These are phyloP conservation scores for Lachnellula suecica DNA, from an alignment of 2,329 filamentous ascomycete genomes.

Conservation along the genomic window DNA sequence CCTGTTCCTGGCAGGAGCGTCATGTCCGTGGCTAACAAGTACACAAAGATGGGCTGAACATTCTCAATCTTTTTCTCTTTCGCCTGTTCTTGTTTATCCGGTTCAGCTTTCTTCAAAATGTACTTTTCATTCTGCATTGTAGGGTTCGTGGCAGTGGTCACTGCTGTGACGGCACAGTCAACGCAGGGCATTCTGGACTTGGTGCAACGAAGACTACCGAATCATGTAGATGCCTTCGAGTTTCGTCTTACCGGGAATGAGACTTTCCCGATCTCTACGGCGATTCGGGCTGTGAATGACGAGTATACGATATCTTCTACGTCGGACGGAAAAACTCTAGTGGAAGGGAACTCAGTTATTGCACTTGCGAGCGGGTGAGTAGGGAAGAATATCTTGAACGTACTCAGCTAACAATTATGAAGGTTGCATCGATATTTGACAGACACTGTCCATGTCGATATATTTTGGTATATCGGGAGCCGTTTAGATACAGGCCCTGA, in stretches of 20 bases:
- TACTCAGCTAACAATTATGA: not conserved
- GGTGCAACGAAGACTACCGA: slow-evolving; percentile 19
- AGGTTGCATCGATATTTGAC: slow-evolving; percentile 43
- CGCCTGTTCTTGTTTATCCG: not conserved
- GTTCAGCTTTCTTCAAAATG: not conserved
- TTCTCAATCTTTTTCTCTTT: too few relatives aligned
- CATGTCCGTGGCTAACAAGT: too few relatives aligned
- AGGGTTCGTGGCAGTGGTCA: not conserved
- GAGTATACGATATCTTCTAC: slow-evolving; percentile 21
- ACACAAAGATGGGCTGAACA: too few relatives aligned
- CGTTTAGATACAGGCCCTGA: slow-evolving; percentile 35
- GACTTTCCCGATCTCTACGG: not conserved
- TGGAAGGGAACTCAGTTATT: slow-evolving; percentile 35
- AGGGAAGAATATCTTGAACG: too few relatives aligned
- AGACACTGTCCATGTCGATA: slow-evolving; percentile 42
- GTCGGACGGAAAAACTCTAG: slow-evolving; percentile 28
- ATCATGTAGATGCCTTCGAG: slow-evolving; percentile 18
- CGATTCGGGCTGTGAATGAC: slow-evolving; percentile 11
- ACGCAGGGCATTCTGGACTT: slow-evolving; percentile 18
- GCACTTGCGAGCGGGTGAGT: slow-evolving; percentile 35
- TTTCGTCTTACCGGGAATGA: slow-evolving; percentile 15
- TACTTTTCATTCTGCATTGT: not conserved
- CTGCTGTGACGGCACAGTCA: slow-evolving; percentile 3
- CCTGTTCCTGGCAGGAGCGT: not conserved
- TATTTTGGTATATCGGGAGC: slow-evolving; percentile 47